These are phyloP conservation scores for Fusarium graminum DNA, from an alignment of 2,329 filamentous ascomycete species.

Conservation along the genomic window DNA sequence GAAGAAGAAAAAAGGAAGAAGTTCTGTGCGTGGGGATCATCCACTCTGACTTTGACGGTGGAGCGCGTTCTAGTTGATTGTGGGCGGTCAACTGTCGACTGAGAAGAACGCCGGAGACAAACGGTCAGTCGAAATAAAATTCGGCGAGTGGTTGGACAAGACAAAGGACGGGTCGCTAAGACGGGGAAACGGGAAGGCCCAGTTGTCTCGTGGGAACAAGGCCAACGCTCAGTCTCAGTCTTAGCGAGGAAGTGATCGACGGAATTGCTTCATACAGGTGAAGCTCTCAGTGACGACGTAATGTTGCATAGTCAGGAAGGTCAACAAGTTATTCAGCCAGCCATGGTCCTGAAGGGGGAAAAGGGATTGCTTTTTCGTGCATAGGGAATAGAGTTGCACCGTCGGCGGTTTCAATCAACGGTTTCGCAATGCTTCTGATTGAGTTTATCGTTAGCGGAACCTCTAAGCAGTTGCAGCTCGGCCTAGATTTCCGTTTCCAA, in stretches of 20 bases:
- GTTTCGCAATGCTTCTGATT: slow-evolving; percentile 21
- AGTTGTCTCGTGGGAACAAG: slow-evolving; percentile 35
- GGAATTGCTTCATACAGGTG: slow-evolving; percentile 5
- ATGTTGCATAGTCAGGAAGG: slow-evolving; percentile 34
- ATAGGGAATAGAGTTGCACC: slow-evolving; percentile 19
- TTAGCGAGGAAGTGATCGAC: slow-evolving; percentile 45
- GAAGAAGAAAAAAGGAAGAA: slow-evolving; percentile 3
- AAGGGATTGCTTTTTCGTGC: slow-evolving; percentile 18
- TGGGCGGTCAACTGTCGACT: slow-evolving; percentile 34
- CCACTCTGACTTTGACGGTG: slow-evolving; percentile 26
- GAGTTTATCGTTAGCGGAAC: slow-evolving; percentile 33
- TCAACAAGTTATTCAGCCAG: slow-evolving; percentile 25
- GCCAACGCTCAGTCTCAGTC: slow-evolving; percentile 20
- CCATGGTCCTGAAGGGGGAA: slow-evolving; percentile 12
- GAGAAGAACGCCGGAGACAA: slow-evolving; percentile 32
- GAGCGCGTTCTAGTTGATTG: slow-evolving; percentile 15
- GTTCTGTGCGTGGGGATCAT: slow-evolving; percentile 15
- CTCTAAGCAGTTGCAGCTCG: slow-evolving; percentile 9
- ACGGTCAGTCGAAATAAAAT: slow-evolving; percentile 35
- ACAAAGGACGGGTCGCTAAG: slow-evolving; percentile 24
- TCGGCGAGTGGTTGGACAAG: slow-evolving; percentile 22
- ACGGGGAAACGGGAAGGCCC: slow-evolving; percentile 35
- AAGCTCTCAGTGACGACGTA: slow-evolving; percentile 42
- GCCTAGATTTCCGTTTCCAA: slow-evolving; percentile 9
- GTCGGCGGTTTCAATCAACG: slow-evolving; percentile 39